Conservation (phyloP, 495 filamentous ascomycete genomes). For the Lasiosphaeria ovina region DNA sequence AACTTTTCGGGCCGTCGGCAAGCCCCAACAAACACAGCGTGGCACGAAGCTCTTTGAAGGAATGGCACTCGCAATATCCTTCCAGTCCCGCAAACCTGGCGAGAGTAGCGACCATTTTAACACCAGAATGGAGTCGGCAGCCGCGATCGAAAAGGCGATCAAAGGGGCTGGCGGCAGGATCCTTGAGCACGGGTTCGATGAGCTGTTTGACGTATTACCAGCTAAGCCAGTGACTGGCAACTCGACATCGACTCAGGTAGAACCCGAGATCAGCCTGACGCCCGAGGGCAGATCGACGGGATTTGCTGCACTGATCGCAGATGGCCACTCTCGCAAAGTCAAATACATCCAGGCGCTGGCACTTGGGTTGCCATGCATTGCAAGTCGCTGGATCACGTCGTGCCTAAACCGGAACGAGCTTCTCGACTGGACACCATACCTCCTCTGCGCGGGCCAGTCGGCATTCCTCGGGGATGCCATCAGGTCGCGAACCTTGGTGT, state of each 20-base stretch:
- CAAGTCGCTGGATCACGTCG: constrained; percentile 74
- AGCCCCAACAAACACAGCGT: constrained; percentile 6
- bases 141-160: constrained; percentile 44
- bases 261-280: constrained; percentile 36
- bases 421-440: constrained; percentile 75
- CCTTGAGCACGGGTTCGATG: constrained; percentile 74
- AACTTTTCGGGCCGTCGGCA: constrained; percentile 11
- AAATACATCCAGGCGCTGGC: constrained; percentile 97
- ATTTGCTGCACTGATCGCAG: constrained; percentile 82
- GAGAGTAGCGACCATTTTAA: constrained; percentile 51
- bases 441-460: constrained; percentile 83
- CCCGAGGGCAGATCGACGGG: constrained; percentile 54
- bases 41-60: constrained; percentile 56
- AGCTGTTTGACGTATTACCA: constrained; percentile 65
- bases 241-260: not conserved
- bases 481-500: constrained; percentile 65
- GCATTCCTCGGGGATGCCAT: constrained; percentile 72
- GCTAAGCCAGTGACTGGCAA: constrained; percentile 22
- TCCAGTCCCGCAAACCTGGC: constrained; percentile 50
- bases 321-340: constrained; percentile 79
- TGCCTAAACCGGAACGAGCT: constrained; percentile 59
- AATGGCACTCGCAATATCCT: constrained; percentile 81
- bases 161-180: constrained; percentile 66
- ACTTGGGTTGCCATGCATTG: constrained; percentile 81
- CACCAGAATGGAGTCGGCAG: constrained; percentile 43